Base-by-base conservation (phyloP, 2,329 filamentous ascomycete species). In the Dryadomyces quercivorus region DNA sequence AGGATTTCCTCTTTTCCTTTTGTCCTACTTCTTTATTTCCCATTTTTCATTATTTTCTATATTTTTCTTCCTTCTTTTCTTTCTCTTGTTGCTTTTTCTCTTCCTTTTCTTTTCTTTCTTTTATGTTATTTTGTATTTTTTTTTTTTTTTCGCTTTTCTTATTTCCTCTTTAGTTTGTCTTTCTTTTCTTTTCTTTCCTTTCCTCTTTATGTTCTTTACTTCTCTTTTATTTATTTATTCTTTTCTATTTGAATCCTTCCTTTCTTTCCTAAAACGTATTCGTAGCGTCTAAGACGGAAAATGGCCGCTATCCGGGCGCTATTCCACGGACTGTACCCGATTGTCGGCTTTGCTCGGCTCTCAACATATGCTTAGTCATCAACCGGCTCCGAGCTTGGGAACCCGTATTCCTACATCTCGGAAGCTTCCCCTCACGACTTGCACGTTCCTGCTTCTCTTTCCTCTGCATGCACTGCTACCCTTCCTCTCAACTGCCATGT, bases 401-500 rank as follows among this genome's bases (percentile, higher is more conserved):
- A 20, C 3, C 16, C 26, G 26, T 47, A n/a, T 47, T 26, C 15
- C 20, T 26, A 13, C 38, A 20, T 3, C 12, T 22, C 6, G 21
- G 26, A 5, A 52, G 15, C 16, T n/a, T 31, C 22, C 20, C 20
- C 16, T 20, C 13, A 40, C 38, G 22, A 3, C 34, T 7, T 13
- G 34, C 36, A 26, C 7, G 3, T 22, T 15, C 4, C 15, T 16
- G 48, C n/a, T 18, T 20, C 16, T 46, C 13, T 8, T 42, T 38
- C 44, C 22, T 40, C 2, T 5, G 36, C 5, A 40, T 40, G 10
- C 9, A 13, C 46, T 44, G 10, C 38, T 20, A 3, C 36, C 26
- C 31, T 45, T 43, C 3, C 31, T 47, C 16, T 9, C 18, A 44
- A 44, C n/a, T 52, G 43, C 13, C 48, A 60, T 60, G 59, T 60